Base-by-base conservation (phyloP, 495 filamentous ascomycete genomes). In the Hypoxylon cercidicola region DNA sequence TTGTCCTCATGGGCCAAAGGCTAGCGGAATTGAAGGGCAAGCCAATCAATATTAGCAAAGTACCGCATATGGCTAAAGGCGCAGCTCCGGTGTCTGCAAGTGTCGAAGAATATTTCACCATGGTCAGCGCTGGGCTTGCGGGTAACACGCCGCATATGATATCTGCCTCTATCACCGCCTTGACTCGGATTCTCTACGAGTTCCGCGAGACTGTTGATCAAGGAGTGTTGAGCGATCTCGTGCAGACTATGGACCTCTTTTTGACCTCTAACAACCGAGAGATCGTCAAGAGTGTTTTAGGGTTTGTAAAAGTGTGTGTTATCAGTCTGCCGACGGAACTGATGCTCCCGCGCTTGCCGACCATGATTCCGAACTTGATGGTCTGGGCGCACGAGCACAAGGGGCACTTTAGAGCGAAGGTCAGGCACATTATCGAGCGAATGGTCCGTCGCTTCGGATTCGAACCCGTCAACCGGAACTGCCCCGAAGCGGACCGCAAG, bases 311-410 rank as follows among this genome's bases (percentile, higher is more conserved):
- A 81, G 95, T 98, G 15, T 94, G 89, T 55, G 85, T 97, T 50
- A 91, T 98, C 65, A 89, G 89, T 55, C 79, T 98, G 28, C 90
- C 93, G 1, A 87, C 86, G 18, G 85, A 88, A 4, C 74, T 93
- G 58, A 87, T 99, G 80, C 78, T 85, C 23, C 87, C 91, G 13
- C 84, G 91, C 28, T 83, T 99, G 32, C 73, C 77, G 21, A 84
- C 87, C 1, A 80, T 98, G 51, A 84, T 99, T 19, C 91, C 93
- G 18, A 96, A 94, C 74, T 79, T 97, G 9, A 91, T 97, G 88
- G 88, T 90, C 16, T 99, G 95, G 95, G 92, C 90, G 68, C 92
- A 97, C 77, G 95, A 99, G 75, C 96, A 99, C 79, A 97, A 96
- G 78, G 93, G 91, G 13, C 92, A 95, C 70, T 93, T 98, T 74